Evolutionary conservation across 345 rosid genomes (phyloP), one percentile per base, ranked within the genome.

Genomic region (Eucalyptus melliodora): DNA sequence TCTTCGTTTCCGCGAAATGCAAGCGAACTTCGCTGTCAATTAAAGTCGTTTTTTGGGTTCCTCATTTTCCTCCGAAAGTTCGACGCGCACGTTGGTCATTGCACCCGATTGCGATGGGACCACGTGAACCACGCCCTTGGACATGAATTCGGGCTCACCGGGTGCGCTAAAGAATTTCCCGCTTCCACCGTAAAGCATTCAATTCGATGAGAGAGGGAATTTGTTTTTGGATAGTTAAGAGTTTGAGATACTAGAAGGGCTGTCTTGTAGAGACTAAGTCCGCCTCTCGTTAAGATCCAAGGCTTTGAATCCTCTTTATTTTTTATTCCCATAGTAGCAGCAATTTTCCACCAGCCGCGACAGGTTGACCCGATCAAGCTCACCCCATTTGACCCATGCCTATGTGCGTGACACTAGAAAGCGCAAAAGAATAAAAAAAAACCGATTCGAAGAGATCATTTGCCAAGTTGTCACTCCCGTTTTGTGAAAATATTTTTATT

Each of bases 151-250:
- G 26, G 81, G 21, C 80, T 31, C 6, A 3, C 10, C 11, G 8
- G 2, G 77, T 14, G 40, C 0, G 19, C 40, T 62, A 14, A 62
- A 4, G 40, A 16, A 67, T 31, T 16, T 31, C 4, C 40, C 23
- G 9, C 11, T 17, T 0, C 80, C 1, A 8, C 11, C 3, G 3
- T 67, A 8, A 4, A 67, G 77, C 77, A 15, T n/a, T 65, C 31
- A 24, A 5, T 26, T 11, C 2, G 15, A 60, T 5, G n/a, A 26
- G 31, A 60, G 31, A 11, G 0, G 0, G n/a, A 60, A 27, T 60
- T 53, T 53, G 59, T 4, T 19, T 8, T 53, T 53, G 59, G 2
- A 1, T 53, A 19, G 59, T 53, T 0, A 53, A 19, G 24, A 19
- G n/a, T 59, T 26, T 5, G 3, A 27, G n/a, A 59, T 26, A 0